These are phyloP conservation scores for Euphorbia peplus DNA, from an alignment of 345 rosid genomes.

Conservation along the genomic window DNA sequence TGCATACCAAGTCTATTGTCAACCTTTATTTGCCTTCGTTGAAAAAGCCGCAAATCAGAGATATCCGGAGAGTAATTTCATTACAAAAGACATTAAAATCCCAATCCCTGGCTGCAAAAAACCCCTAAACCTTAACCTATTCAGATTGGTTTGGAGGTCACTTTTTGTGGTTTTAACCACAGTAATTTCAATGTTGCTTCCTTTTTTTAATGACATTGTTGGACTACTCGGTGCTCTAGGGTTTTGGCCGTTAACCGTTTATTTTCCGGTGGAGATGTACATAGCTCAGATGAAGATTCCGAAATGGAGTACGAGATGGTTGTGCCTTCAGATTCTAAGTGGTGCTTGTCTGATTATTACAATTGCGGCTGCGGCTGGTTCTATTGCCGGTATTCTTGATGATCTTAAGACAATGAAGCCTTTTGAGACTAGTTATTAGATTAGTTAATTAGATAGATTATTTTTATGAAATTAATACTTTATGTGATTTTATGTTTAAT, in stretches of 20 bases:
- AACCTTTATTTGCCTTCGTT: conserved; percentile 74
- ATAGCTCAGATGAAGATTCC: conserved; percentile 60
- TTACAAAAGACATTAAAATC: conserved; percentile 52
- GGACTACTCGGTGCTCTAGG: conserved; percentile 86
- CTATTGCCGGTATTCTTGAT: conserved; percentile 56
- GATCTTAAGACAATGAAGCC: conserved; percentile 70
- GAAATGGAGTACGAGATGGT: conserved; percentile 78
- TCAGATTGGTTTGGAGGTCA: conserved; percentile 80
- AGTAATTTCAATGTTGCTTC: conserved; percentile 72
- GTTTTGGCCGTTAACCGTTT: conserved; percentile 89
- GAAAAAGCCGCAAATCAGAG: conserved; percentile 47
- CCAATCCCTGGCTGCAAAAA: conserved; percentile 40
- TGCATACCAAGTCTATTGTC: conserved; percentile 91
- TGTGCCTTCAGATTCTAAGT: conserved; percentile 67
- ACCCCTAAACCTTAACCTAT: conserved; percentile 54
- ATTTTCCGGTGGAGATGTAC: conserved; percentile 91
- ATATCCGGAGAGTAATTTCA: conserved; percentile 59
- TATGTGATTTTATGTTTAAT: background rate
- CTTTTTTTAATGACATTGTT: conserved; percentile 76
- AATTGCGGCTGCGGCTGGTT: conserved; percentile 74
- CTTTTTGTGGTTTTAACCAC: conserved; percentile 63
- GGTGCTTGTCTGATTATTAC: conserved; percentile 61
- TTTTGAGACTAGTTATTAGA: conserved; percentile 44
- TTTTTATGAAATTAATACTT: too few species aligned
- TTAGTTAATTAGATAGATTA: background rate